Conservation (phyloP, 208 protist species). For the Wallacemonas rigidus region DNA sequence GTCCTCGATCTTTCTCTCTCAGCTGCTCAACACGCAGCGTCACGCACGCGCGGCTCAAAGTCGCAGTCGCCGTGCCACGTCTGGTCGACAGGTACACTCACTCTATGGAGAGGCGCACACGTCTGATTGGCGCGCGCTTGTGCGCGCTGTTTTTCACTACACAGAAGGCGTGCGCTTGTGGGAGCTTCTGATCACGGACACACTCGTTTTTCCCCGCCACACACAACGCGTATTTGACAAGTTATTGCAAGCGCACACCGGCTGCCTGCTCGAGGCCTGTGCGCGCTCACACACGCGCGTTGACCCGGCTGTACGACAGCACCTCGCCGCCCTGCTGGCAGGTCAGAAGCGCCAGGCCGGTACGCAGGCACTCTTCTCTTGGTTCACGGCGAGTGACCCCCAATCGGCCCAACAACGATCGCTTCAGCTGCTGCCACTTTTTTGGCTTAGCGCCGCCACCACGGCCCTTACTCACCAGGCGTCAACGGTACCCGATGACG, state of each 20-base stretch:
- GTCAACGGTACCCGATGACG: too few species aligned
- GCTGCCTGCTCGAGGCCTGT: slow-evolving; percentile 25
- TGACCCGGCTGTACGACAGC: background rate
- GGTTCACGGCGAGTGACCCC: slow-evolving; percentile 10
- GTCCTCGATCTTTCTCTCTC: slow-evolving; percentile 64
- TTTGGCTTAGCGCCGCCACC: slow-evolving; percentile 47
- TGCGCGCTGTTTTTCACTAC: slow-evolving; percentile 74
- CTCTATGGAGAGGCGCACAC: background rate
- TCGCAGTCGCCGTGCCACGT: background rate
- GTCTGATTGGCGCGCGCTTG: slow-evolving; percentile 39
- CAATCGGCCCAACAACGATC: slow-evolving; percentile 46
- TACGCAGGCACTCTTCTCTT: background rate
- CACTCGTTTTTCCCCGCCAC: slow-evolving; percentile 31
- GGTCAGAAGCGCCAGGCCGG: background rate
- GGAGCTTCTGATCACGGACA: slow-evolving; percentile 60
- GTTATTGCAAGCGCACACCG: slow-evolving; percentile 49
- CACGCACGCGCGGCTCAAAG: background rate
- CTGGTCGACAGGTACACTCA: too few species aligned
- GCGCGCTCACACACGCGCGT: background rate
- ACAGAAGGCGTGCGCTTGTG: slow-evolving; percentile 50
- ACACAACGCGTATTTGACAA: slow-evolving; percentile 26
- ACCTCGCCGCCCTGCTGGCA: slow-evolving; percentile 3
- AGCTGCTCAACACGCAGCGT: slow-evolving; percentile 22
- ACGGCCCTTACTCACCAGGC: background rate
- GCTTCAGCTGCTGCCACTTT: slow-evolving; percentile 66